Evolutionary conservation across 2,329 filamentous ascomycete species (phyloP), one percentile per base, ranked within the genome.

Genomic region (Bertia moriformis): DNA sequence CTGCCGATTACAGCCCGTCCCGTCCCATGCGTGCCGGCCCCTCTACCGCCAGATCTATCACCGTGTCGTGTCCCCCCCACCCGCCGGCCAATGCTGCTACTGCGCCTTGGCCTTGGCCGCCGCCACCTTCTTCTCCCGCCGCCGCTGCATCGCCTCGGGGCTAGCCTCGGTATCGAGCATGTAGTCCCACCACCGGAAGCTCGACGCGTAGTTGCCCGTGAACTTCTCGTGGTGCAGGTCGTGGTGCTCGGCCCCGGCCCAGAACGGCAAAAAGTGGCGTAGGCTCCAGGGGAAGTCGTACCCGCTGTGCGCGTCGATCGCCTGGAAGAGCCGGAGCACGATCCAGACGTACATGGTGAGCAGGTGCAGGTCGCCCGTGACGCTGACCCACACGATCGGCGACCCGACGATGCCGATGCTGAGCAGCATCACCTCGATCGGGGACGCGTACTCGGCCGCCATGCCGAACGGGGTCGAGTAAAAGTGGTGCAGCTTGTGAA

Each of bases 101-200:
- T n/a, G n/a, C n/a, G n/a, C n/a, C n/a, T 78, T 78, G 45, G 67
- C 66, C 55, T 67, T 67, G 58, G 81, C 68, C 42, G 73, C 60
- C 40, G 67, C 72, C 38, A 84, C 52, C 73, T 83, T 88, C 60
- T 67, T 76, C 61, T 91, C 86, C 43, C 87, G 74, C 55, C 88
- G 79, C 55, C 71, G 73, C 77, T 87, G 88, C 51, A 82, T 73
- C 30, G 89, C 85, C 61, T 93, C 89, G 27, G 84, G 75, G 39
- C 84, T 86, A 46, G 85, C 85, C 71, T 98, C 89, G 44, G 91
- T 98, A 62, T 95, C 88, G 48, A 96, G 71, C 50, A 79, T 59
- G 59, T 83, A 93, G 66, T 98, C 91, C 91, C 91, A 98, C 91
- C 91, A 98, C 60, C 89, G 76, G 77, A 98, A 98, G 69, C 85